phyloP scores from a whole-genome alignment of 2,329 filamentous ascomycete species.

The Helminthosporium solani region DNA sequence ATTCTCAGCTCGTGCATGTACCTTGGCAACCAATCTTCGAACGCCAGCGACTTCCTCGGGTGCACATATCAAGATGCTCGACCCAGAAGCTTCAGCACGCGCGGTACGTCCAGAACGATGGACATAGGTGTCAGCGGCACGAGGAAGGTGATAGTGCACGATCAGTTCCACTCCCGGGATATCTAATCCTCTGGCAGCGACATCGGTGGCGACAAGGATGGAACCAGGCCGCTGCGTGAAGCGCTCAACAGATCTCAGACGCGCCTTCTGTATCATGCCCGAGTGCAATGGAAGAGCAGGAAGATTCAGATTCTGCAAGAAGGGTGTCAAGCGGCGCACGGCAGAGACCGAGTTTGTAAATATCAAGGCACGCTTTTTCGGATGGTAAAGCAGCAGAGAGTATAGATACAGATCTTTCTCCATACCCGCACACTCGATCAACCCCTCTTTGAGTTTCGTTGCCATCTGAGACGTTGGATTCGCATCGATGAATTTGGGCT shows the following conservation, averaged over 20 bases:
- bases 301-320: slow-evolving; percentile 79
- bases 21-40: slow-evolving; percentile 79
- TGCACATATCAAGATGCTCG: slow-evolving; percentile 83
- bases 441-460: slow-evolving; percentile 76
- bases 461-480: slow-evolving; percentile 92
- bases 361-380: slow-evolving; percentile 76
- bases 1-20: slow-evolving; percentile 64
- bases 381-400: slow-evolving; percentile 78
- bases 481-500: slow-evolving; percentile 87
- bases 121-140: slow-evolving; percentile 89
- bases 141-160: slow-evolving; percentile 92
- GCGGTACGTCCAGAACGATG: slow-evolving; percentile 94
- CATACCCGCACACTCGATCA: slow-evolving; percentile 88
- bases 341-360: slow-evolving; percentile 97
- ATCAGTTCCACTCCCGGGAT: slow-evolving; percentile 88
- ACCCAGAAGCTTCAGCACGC: slow-evolving; percentile 72
- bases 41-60: slow-evolving; percentile 89
- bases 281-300: slow-evolving; percentile 80
- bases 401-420: slow-evolving; percentile 98
- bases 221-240: slow-evolving; percentile 68
- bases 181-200: slow-evolving; percentile 89
- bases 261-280: slow-evolving; percentile 93
- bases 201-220: slow-evolving; percentile 88
- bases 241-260: slow-evolving; percentile 85
- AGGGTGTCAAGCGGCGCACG: slow-evolving; percentile 79